Conservation (phyloP, 768 basidiomycete species). For the Pleurotus salmoneostramineus region DNA sequence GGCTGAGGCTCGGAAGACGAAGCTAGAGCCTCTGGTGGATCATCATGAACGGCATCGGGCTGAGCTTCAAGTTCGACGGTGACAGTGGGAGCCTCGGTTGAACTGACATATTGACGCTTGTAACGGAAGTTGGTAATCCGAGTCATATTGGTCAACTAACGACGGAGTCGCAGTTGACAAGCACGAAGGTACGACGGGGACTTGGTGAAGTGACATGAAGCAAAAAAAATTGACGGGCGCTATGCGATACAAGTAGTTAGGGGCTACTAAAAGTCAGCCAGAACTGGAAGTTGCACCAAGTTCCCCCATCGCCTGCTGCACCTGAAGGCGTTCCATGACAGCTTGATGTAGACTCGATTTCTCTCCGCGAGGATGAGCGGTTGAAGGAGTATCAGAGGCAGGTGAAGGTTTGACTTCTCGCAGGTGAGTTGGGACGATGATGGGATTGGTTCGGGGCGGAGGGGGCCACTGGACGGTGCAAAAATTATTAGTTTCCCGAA, state of each 20-base stretch:
- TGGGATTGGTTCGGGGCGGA: constrained; percentile 71
- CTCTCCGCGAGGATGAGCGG: constrained; percentile 13
- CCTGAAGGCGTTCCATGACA: constrained; percentile 53
- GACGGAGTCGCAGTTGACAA: background rate
- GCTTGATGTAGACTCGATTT: constrained; percentile 50
- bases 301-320: constrained; percentile 48
- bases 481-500: background rate
- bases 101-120: constrained; percentile 69
- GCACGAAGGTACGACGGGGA: background rate
- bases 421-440: constrained; percentile 73
- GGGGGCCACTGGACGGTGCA: constrained; percentile 66
- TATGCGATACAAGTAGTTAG: background rate
- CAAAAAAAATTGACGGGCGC: background rate
- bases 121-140: constrained; percentile 71
- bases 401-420: constrained; percentile 11
- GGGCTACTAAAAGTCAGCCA: background rate
- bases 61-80: background rate
- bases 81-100: constrained; percentile 38
- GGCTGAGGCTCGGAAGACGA: constrained; percentile 18
- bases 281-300: background rate
- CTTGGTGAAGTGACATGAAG: background rate
- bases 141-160: constrained; percentile 49
- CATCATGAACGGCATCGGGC: constrained; percentile 5
- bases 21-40: background rate
- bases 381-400: background rate